phyloP scores from a whole-genome alignment of 768 basidiomycete species.

The Omphalotus guepiniiformis region DNA sequence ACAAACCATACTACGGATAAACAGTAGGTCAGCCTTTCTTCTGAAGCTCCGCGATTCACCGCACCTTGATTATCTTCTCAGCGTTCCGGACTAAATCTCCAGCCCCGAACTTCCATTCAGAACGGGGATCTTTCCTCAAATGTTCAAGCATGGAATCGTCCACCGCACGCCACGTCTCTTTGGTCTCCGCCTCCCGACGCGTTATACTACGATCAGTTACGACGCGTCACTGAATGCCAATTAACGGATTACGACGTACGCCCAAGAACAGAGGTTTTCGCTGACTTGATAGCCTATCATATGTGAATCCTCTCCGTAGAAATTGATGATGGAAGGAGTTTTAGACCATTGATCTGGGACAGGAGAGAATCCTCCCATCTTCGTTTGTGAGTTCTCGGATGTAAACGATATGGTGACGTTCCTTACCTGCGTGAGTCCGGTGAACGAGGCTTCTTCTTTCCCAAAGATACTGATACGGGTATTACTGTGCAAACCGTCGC shows the following conservation, averaged over 20 bases:
- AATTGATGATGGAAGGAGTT: conserved; percentile 24
- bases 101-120: conserved; percentile 15
- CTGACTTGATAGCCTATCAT: conserved; percentile 32
- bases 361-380: conserved; percentile 33
- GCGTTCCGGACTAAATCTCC: conserved; percentile 15
- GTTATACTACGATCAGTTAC: conserved; percentile 25
- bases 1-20: conserved; percentile 32
- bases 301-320: conserved; percentile 33
- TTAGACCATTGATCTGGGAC: conserved; percentile 15
- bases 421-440: conserved; percentile 34
- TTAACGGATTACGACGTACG: conserved; percentile 20
- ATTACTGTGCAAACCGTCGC: conserved; percentile 41
- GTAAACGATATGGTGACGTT: not conserved
- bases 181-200: conserved; percentile 30
- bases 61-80: conserved; percentile 15
- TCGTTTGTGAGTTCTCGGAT: too few relatives aligned
- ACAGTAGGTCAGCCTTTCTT: not conserved
- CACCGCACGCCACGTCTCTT: conserved; percentile 39
- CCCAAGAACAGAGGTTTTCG: conserved; percentile 29
- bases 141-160: conserved; percentile 17
- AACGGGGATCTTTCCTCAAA: conserved; percentile 9
- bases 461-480: conserved; percentile 35
- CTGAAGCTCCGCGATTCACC: not conserved
- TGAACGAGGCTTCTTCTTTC: conserved; percentile 29
- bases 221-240: not conserved